Evolutionary conservation across 2,329 filamentous ascomycete genomes (phyloP), one percentile per base, ranked within the genome.

Genomic region (Ophiostoma ips): DNA sequence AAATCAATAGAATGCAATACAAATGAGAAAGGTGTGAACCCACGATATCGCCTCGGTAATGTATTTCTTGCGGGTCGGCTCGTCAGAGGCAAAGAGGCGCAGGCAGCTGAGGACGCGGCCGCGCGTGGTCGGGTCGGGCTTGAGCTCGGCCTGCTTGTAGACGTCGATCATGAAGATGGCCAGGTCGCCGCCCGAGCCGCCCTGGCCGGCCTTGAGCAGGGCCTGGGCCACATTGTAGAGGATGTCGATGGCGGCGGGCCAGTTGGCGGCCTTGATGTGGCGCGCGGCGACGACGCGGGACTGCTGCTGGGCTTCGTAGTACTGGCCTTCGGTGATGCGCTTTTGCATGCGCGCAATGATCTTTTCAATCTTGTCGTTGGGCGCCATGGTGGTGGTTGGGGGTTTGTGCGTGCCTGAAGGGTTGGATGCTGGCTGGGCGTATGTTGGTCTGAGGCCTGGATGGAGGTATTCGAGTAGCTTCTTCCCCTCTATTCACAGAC

Each of bases 301-400:
- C 71, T 98, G 92, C 68, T 98, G 92, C 69, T 96, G 90, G 52
- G 92, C 92, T 76, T 98, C 92, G 71, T 98, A 98, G 75, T 80
- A 95, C 64, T 92, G 83, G 61, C 89, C 90, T 66, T 94, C 60
- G 28, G 45, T 49, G 50, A 60, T 61, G 52, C 59, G 56, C 51
- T 54, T 74, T 69, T 90, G 85, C 64, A 95, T 81, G 24, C 76
- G 73, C 51, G 71, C 63, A 58, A 79, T 77, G 64, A 79, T 79
- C 62, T 72, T 72, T 50, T 71, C 68, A 62, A 74, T 73, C 62
- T 73, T 72, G 63, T 70, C 67, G 57, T 59, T 59, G 51, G 24
- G 24, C 24, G 58, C 56, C 61, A 64, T 65, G 10, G 43, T 60
- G 49, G 38, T 12, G 7, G 13, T 30, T 24, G 3, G 38, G 21